Evolutionary conservation across 495 filamentous ascomycete genomes (phyloP), one percentile per base, ranked within the genome.

Genomic region (Peziza echinospora): DNA sequence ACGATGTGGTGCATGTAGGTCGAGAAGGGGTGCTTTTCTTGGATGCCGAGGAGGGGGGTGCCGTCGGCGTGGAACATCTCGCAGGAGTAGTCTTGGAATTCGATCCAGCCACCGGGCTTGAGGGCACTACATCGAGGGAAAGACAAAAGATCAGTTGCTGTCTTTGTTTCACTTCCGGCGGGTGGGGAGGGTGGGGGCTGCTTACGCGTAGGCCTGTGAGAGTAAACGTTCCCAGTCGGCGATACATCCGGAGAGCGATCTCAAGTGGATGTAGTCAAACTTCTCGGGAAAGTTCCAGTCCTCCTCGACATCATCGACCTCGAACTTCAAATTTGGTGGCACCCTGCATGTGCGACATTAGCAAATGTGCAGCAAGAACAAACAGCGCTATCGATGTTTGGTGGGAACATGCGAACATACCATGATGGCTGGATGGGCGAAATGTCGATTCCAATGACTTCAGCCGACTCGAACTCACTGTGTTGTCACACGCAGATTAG

Each of bases 181-280:
- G n/a, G n/a, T 8, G 3, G 8, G 17, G 21, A 24, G 30, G 23
- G n/a, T 34, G 26, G 26, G 17, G 34, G 21, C 5, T 1, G 24
- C 37, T 30, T 17, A 49, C 67, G 67, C 62, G 5, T 63, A 57
- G 5, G 60, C 49, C 34, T 61, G 58, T 34, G 54, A 49, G 49
- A 71, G 54, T 4, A 67, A 65, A 8, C 52, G 59, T 5, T 63
- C 52, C 74, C 75, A 80, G 57, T 79, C 69, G 10, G 48, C 50
- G 41, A 78, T 63, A 24, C 63, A 66, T 24, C 70, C 73, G 48
- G 68, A 67, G 24, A 78, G 52, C 16, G 62, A 59, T 21, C 75
- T 70, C 13, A 72, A 62, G 60, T 79, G 75, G 44, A 79, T 65
- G 45, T 72, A 75, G 63, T 80, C 77, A 55, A 78, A 78, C 42